Percentiles rank a stretch among this genome's conserved stretches.
These are phyloP conservation scores for Lasiosphaeriaceae sp. DNA, from an alignment of 495 filamentous ascomycete genomes.

Conservation along the genomic window DNA sequence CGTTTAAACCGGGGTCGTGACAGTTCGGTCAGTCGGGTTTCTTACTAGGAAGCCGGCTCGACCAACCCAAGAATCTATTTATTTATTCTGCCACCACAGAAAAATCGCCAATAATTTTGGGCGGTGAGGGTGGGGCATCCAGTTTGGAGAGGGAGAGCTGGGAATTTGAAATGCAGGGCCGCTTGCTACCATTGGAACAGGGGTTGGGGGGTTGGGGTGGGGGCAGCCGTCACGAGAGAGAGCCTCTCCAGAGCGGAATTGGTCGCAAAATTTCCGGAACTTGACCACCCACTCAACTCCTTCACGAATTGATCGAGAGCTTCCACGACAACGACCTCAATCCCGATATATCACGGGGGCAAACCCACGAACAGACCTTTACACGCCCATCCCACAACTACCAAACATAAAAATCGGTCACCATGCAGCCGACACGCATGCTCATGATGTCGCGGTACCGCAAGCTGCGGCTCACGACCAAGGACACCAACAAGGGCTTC, in stretches of 20 bases:
- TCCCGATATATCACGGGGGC: not conserved
- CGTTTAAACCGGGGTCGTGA: not conserved
- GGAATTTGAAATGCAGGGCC: slow-evolving; percentile 6
- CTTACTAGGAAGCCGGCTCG: not conserved
- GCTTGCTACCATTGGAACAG: no score
- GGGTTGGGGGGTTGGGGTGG: not conserved
- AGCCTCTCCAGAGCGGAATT: no score
- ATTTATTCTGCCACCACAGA: slow-evolving; percentile 14
- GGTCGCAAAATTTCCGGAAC: no score
- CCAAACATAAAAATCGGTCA: not conserved
- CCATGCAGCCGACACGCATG: slow-evolving; percentile 65
- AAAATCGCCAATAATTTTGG: slow-evolving; percentile 18
- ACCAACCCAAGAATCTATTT: slow-evolving; percentile 1
- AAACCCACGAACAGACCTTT: not conserved
- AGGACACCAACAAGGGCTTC: slow-evolving; percentile 86
- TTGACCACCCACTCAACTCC: no score
- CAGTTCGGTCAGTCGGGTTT: not conserved
- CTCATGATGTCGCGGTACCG: slow-evolving; percentile 59
- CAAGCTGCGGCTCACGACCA: slow-evolving; percentile 77
- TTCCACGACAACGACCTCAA: not conserved
- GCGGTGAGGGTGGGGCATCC: slow-evolving; percentile 24
- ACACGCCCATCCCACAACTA: not conserved
- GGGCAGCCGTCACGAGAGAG: no score
- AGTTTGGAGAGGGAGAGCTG: no score
- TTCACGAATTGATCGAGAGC: no score